These are phyloP conservation scores for Geotrichum restrictum DNA, from an alignment of 1,139 yeast genomes.

Conservation along the genomic window DNA sequence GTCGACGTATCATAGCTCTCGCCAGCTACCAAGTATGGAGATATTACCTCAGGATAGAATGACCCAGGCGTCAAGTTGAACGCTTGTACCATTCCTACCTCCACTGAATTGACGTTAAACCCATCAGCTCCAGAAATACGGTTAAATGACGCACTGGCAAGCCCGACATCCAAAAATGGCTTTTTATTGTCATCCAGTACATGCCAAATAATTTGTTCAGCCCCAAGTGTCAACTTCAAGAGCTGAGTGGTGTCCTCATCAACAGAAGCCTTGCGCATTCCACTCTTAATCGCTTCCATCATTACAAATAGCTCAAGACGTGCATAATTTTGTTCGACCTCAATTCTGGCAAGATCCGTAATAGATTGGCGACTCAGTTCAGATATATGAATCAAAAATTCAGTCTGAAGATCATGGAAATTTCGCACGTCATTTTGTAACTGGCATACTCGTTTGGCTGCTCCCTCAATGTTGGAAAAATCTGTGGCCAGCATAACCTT, in stretches of 20 bases:
- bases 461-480: conserved; percentile 54
- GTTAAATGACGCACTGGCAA: conserved; percentile 59
- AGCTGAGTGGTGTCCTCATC: conserved; percentile 40
- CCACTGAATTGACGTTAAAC: conserved; percentile 55
- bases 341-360: conserved; percentile 42
- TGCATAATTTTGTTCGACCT: conserved; percentile 55
- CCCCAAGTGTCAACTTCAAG: conserved; percentile 60
- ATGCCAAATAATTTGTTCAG: conserved; percentile 73
- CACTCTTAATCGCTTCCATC: conserved; percentile 62
- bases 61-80: conserved; percentile 59
- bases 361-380: conserved; percentile 28
- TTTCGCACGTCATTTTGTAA: conserved; percentile 56
- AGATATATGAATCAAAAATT: conserved; percentile 37
- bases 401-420: conserved; percentile 46
- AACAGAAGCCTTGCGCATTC: conserved; percentile 42
- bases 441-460: conserved; percentile 50
- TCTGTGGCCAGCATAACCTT: conserved; percentile 68
- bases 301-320: conserved; percentile 58
- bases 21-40: conserved; percentile 44
- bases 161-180: conserved; percentile 70
- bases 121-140: conserved; percentile 62
- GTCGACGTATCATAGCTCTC: conserved; percentile 30
- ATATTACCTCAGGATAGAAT: conserved; percentile 65
- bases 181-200: conserved; percentile 55
- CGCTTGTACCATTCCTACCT: conserved; percentile 64